A percentile compares a stretch with the other conserved stretches of the same genome.
phyloP scores from a whole-genome alignment of 148 eudicot genomes.

The Rhododendron mucronatum region DNA sequence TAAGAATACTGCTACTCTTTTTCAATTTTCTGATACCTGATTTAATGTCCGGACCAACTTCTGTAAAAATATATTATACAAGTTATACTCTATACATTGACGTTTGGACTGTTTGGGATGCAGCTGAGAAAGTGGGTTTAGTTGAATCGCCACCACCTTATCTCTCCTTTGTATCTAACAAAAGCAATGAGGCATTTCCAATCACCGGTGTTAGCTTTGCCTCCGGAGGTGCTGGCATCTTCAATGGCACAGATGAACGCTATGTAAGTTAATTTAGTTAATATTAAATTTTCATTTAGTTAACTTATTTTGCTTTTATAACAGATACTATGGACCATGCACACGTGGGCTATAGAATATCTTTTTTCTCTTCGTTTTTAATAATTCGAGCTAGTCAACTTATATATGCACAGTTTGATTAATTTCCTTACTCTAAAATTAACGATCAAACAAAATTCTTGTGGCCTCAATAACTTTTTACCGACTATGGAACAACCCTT shows the following conservation, averaged over 20 bases:
- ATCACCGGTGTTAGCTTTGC: slow-evolving; percentile 69
- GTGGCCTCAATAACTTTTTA: no score
- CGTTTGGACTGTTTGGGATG: slow-evolving; percentile 14
- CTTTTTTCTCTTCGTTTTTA: no score
- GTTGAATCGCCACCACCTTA: slow-evolving; percentile 53
- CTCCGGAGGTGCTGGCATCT: slow-evolving; percentile 83
- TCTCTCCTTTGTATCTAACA: slow-evolving; percentile 27
- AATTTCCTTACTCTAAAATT: no score
- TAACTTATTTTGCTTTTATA: not conserved
- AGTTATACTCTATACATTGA: not conserved
- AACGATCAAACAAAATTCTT: no score
- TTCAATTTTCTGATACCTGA: not conserved
- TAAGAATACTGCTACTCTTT: not conserved
- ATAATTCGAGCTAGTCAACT: no score
- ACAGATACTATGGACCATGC: no score
- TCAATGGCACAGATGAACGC: slow-evolving; percentile 42
- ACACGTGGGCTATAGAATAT: not conserved
- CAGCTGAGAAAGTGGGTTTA: slow-evolving; percentile 57
- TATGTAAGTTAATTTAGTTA: slow-evolving; percentile 35
- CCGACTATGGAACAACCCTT: not conserved
- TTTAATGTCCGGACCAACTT: not conserved
- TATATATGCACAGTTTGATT: no score
- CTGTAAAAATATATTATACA: no score
- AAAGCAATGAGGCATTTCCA: slow-evolving; percentile 18
- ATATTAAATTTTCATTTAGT: no score